Evolutionary conservation across 768 basidiomycete genomes (phyloP), one percentile per base, ranked within the genome.

Genomic region (Trametes cingulata): DNA sequence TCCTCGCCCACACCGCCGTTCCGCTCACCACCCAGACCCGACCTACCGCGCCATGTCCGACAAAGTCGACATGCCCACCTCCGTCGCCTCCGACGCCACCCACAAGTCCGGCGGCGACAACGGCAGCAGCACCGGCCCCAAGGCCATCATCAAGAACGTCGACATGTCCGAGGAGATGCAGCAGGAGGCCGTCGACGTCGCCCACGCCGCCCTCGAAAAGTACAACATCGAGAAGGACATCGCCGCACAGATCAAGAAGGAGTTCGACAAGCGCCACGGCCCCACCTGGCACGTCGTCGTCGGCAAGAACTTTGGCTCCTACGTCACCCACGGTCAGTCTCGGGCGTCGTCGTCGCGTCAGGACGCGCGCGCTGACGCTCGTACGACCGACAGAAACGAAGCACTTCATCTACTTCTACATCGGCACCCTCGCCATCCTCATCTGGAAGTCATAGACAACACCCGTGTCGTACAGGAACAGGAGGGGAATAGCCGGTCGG

Each of bases 271-370:
- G 77, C 80, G 89, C 75, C 88, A 93, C 67, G 93, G 93, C 24
- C 86, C 92, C 57, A 97, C 95, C 67, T 98, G 96, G 96, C 96
- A 98, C 74, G 94, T 95, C 74, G 95, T 98, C 65, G 96, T 96
- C 51, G 96, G 96, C 61, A 98, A 96, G 82, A 97, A 98, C 80
- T 98, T 96, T 85, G 95, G 95, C 51, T 93, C 91, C 77, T 98
- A 95, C 72, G 95, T 98, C 42, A 97, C 95, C 45, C 95, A 97
- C 71, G 95, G 95, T 96, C 66, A 68, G 88, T 75, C 33, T 25
- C 60, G 58, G 54, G 60, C 20, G 22, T 40, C 40, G 25, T 29
- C 48, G 37, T 47, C 40, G 60, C 56, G 40, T 41, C 24, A 27
- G 3, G 14, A 53, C 61, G 43, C 52, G 29, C 25, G 35, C 22